A percentile compares a stretch with the other conserved stretches of the same genome.
phyloP scores from a whole-genome alignment of 306 rosid genomes.

The Quercus gilva region DNA sequence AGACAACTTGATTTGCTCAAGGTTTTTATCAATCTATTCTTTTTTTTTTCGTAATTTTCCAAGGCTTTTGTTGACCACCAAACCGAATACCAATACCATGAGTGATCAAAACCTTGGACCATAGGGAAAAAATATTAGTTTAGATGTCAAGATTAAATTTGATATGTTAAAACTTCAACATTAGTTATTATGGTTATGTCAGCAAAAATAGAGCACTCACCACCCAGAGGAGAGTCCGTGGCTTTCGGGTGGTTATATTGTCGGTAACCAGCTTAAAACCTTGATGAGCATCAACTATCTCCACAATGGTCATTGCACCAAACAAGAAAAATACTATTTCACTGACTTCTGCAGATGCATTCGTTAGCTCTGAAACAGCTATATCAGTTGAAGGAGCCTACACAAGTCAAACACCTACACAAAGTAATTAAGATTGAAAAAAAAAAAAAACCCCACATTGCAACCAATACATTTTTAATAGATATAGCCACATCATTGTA shows the following conservation, averaged over 20 bases:
- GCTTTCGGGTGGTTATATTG: conserved; percentile 87
- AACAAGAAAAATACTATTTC: conserved; percentile 95
- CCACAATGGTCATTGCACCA: conserved; percentile 98
- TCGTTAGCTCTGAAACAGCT: conserved; percentile 84
- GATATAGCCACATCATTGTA: not conserved
- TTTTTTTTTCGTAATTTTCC: not conserved
- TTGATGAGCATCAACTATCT: conserved; percentile 91
- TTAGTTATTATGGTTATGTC: conserved; percentile 6
- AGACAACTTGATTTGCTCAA: not conserved
- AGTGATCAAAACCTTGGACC: not conserved
- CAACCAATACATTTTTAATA: not conserved
- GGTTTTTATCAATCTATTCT: not conserved
- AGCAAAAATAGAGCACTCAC: conserved; percentile 49
- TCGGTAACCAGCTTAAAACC: conserved; percentile 96
- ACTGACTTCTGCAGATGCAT: conserved; percentile 91
- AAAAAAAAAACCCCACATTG: not conserved
- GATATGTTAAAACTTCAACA: not conserved
- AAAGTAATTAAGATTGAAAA: not conserved
- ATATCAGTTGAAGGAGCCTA: conserved; percentile 94
- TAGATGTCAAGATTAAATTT: conserved; percentile 6
- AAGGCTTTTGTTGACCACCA: not conserved
- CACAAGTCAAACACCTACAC: conserved; percentile 9
- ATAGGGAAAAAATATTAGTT: not conserved
- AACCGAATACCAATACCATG: not conserved
- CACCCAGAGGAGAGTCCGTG: conserved; percentile 93